phyloP scores from a whole-genome alignment of 2,329 filamentous ascomycete species.

The Fusarium sp. region DNA sequence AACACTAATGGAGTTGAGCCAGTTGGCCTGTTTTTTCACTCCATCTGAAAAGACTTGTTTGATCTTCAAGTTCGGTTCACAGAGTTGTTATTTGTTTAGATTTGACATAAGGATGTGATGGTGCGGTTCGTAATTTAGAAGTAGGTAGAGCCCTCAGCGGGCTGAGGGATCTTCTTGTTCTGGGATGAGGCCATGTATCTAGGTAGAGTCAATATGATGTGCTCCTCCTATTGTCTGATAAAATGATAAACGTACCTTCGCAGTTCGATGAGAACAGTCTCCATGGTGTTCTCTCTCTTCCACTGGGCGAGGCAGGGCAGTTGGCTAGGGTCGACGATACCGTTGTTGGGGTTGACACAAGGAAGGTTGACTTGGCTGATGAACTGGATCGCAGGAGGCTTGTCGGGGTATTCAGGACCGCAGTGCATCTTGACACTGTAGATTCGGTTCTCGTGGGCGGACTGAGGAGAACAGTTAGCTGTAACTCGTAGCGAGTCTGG shows the following conservation, averaged over 20 bases:
- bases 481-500: background rate
- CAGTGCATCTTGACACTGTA: conserved; percentile 99
- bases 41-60: conserved; percentile 13
- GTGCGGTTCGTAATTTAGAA: conserved; percentile 43
- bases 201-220: conserved; percentile 3
- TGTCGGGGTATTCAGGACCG: conserved; percentile 88
- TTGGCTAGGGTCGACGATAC: conserved; percentile 85
- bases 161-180: conserved; percentile 96
- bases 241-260: conserved; percentile 69
- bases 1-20: conserved; percentile 34
- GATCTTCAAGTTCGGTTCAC: conserved; percentile 25
- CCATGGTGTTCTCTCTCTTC: conserved; percentile 95
- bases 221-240: background rate
- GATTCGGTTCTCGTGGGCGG: conserved; percentile 97
- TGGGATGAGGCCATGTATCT: conserved; percentile 93
- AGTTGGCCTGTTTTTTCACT: conserved; percentile 35
- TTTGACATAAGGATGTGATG: conserved; percentile 26
- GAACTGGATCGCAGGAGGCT: conserved; percentile 91
- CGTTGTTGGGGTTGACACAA: conserved; percentile 85
- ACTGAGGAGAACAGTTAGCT: conserved; percentile 63
- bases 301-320: conserved; percentile 89
- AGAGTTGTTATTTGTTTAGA: conserved; percentile 15
- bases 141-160: conserved; percentile 80
- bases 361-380: conserved; percentile 96
- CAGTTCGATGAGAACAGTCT: conserved; percentile 89